phyloP scores from a whole-genome alignment of 768 basidiomycete genomes.

The Kwoniella heveanensis region DNA sequence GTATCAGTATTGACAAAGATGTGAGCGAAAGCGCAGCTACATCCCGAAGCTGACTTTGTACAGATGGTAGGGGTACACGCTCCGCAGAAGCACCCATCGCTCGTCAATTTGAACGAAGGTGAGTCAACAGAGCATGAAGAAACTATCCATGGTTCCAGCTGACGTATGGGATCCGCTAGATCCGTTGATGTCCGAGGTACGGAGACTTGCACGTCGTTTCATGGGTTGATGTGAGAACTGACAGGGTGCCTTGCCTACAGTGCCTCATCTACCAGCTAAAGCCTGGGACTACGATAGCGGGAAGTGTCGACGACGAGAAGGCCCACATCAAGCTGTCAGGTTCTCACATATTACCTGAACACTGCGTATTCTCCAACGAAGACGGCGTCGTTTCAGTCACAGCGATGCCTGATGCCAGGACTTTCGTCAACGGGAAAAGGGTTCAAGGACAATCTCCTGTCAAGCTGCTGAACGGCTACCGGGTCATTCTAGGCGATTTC shows the following conservation, averaged over 20 bases:
- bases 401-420: conserved; percentile 76
- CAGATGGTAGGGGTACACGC: conserved; percentile 93
- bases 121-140: conserved; percentile 12
- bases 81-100: conserved; percentile 71
- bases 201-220: conserved; percentile 44
- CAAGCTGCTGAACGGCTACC: conserved; percentile 89
- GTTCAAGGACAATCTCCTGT: conserved; percentile 72
- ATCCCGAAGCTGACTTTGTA: conserved; percentile 1
- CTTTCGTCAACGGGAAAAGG: conserved; percentile 84
- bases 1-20: conserved; percentile 91
- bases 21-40: conserved; percentile 57
- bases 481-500: conserved; percentile 94
- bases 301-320: conserved; percentile 76
- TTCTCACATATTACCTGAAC: conserved; percentile 84
- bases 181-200: conserved; percentile 91
- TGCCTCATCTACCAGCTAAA: conserved; percentile 73
- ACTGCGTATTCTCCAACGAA: conserved; percentile 85
- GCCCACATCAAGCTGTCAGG: conserved; percentile 92
- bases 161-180: conserved; percentile 62
- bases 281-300: conserved; percentile 76
- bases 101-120: conserved; percentile 57
- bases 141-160: conserved; percentile 14
- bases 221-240: background rate
- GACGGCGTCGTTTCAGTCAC: conserved; percentile 83
- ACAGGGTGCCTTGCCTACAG: conserved; percentile 5